Percentiles rank a stretch among this genome's conserved stretches.
Conservation (phyloP, 305 asterid genomes). For the Solanum hybrid region DNA sequence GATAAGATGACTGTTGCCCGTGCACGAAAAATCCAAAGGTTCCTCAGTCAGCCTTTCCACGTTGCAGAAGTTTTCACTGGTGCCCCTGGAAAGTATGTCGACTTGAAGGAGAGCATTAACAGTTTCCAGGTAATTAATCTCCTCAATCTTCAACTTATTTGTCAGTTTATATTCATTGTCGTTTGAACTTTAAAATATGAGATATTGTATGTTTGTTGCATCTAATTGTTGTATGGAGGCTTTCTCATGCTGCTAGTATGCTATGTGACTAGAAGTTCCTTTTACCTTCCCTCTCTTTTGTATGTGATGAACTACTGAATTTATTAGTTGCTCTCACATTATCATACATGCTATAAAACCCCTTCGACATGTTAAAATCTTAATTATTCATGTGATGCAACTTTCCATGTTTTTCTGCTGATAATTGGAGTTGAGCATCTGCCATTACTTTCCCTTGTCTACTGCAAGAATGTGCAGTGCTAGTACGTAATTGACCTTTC, state of each 20-base stretch:
- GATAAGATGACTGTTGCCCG: slow-evolving; percentile 95
- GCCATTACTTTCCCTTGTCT: neutral
- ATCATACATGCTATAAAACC: neutral
- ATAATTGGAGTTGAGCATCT: neutral
- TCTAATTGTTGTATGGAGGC: neutral
- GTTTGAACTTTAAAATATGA: neutral
- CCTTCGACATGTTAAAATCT: neutral
- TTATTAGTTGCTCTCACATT: neutral
- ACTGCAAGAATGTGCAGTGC: neutral
- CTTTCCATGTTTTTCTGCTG: neutral
- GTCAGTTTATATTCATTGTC: neutral
- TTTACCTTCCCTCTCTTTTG: neutral
- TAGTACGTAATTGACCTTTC: neutral
- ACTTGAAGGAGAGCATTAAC: slow-evolving; percentile 77
- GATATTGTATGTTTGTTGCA: neutral
- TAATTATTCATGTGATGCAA: neutral
- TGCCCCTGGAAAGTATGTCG: slow-evolving; percentile 93
- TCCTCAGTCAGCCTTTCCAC: slow-evolving; percentile 97
- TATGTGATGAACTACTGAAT: neutral
- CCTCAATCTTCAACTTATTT: neutral
- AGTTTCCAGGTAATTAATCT: slow-evolving; percentile 73
- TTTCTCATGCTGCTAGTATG: neutral
- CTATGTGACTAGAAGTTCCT: neutral
- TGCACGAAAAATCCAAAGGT: slow-evolving; percentile 82
- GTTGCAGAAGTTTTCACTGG: slow-evolving; percentile 99